Percentiles rank a stretch among this genome's conserved stretches.
These are phyloP conservation scores for Colletotrichum tofieldiae DNA, from an alignment of 2,329 filamentous ascomycete genomes.

Conservation along the genomic window DNA sequence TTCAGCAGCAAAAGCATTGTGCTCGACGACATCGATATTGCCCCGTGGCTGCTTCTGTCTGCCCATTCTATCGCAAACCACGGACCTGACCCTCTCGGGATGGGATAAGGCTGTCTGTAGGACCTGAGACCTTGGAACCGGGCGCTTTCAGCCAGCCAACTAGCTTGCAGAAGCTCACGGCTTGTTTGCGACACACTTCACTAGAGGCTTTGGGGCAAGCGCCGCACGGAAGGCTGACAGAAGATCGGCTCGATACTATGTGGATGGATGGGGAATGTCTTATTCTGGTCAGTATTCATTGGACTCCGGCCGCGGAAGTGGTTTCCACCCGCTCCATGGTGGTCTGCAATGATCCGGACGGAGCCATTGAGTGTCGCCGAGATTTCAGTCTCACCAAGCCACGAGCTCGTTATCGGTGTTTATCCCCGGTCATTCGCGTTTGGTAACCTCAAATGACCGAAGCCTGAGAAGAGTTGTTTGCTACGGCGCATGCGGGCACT, in stretches of 20 bases:
- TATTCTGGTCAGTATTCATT: neutral
- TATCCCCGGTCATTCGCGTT: neutral
- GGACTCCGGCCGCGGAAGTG: neutral
- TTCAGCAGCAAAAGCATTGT: neutral
- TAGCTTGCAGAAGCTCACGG: slow-evolving; percentile 3
- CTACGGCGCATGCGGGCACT: slow-evolving; percentile 8
- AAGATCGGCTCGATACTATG: slow-evolving; percentile 2
- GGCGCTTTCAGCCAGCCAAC: slow-evolving; percentile 16
- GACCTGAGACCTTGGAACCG: slow-evolving; percentile 2
- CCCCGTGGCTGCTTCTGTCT: neutral
- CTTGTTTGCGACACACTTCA: slow-evolving; percentile 10
- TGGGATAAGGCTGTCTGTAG: slow-evolving; percentile 30
- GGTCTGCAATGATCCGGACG: slow-evolving; percentile 14
- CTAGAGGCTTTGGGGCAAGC: neutral
- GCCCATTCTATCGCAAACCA: neutral
- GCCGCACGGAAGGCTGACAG: slow-evolving; percentile 1
- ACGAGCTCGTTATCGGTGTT: neutral
- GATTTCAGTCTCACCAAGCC: neutral
- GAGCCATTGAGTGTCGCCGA: neutral
- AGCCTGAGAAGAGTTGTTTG: slow-evolving; percentile 13
- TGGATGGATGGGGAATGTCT: slow-evolving; percentile 18
- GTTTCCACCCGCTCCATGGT: neutral
- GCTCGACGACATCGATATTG: neutral
- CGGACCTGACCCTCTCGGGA: slow-evolving; percentile 14
- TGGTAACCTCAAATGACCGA: neutral